Evolutionary conservation across 768 basidiomycete species (phyloP).

Genomic region (Tubosaeta sp.): DNA sequence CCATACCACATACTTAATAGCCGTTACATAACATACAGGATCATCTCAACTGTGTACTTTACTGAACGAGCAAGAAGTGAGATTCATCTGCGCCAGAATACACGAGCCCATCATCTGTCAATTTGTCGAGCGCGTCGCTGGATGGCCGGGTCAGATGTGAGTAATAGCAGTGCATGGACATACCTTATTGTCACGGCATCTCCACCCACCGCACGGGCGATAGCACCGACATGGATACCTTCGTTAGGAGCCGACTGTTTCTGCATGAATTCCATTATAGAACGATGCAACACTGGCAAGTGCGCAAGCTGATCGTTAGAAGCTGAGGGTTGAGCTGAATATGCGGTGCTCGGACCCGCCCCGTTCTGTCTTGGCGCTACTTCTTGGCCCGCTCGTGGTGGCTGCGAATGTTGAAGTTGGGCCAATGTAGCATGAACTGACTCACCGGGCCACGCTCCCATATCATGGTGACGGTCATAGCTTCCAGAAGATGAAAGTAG

Average conservation of each 20-base stretch:
- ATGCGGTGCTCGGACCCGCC: constrained; percentile 35
- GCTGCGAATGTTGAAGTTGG: constrained; percentile 20
- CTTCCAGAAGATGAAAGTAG: constrained; percentile 77
- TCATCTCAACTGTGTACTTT: constrained; percentile 14
- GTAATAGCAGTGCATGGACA: constrained; percentile 1
- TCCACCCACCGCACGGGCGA: constrained; percentile 60
- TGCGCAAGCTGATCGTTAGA: constrained; percentile 47
- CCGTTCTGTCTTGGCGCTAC: constrained; percentile 6
- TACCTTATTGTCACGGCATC: constrained; percentile 64
- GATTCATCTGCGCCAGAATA: constrained; percentile 81
- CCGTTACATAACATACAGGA: background rate
- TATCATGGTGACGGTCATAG: constrained; percentile 62
- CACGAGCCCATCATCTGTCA: constrained; percentile 78
- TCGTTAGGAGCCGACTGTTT: constrained; percentile 45
- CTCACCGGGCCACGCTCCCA: constrained; percentile 65
- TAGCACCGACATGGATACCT: constrained; percentile 70
- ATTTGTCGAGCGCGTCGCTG: constrained; percentile 68
- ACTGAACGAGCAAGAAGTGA: constrained; percentile 56
- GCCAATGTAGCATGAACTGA: background rate
- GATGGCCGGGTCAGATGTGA: constrained; percentile 1
- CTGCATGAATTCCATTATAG: constrained; percentile 64
- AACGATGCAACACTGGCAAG: constrained; percentile 55
- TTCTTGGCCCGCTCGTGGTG: constrained; percentile 29
- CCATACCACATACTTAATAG: background rate
- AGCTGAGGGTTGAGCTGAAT: constrained; percentile 35